phyloP scores from a whole-genome alignment of 805 yeast species.

The Barnettozyma wickerhamii region DNA sequence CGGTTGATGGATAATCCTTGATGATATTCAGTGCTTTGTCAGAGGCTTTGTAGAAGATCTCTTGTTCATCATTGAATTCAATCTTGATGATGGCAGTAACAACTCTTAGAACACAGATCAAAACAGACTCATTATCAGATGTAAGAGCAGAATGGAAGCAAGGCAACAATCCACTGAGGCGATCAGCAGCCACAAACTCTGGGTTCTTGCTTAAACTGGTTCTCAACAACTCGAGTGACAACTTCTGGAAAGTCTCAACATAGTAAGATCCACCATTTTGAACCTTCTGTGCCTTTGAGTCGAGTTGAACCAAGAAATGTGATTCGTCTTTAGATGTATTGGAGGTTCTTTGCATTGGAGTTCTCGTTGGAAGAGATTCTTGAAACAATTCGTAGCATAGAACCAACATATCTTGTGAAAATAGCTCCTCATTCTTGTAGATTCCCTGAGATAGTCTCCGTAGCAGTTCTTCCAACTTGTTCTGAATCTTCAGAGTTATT shows the following conservation, averaged over 20 bases:
- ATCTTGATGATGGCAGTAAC: slow-evolving; percentile 56
- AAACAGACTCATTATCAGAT: slow-evolving; percentile 75
- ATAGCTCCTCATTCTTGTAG: slow-evolving; percentile 58
- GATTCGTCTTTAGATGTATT: slow-evolving; percentile 37
- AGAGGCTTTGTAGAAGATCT: slow-evolving; percentile 54
- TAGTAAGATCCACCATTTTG: slow-evolving; percentile 54
- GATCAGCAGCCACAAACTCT: slow-evolving; percentile 51
- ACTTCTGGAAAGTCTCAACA: slow-evolving; percentile 60
- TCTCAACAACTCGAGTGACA: slow-evolving; percentile 72
- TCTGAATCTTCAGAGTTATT: slow-evolving; percentile 62
- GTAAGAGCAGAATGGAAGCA: slow-evolving; percentile 54
- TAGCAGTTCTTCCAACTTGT: slow-evolving; percentile 73
- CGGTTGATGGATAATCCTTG: slow-evolving; percentile 73
- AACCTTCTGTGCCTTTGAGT: slow-evolving; percentile 51
- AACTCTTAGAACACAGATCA: slow-evolving; percentile 60
- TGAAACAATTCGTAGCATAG: slow-evolving; percentile 70
- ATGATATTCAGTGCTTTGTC: slow-evolving; percentile 58
- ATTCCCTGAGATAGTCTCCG: slow-evolving; percentile 78
- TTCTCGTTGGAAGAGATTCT: too few species aligned
- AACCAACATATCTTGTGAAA: slow-evolving; percentile 54
- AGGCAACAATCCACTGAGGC: slow-evolving; percentile 73
- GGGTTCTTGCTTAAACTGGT: slow-evolving; percentile 64
- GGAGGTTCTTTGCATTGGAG: too few species aligned
- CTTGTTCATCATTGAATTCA: slow-evolving; percentile 49
- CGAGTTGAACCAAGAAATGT: slow-evolving; percentile 75